A percentile compares a stretch with the other conserved stretches of the same genome.
Conservation (phyloP, 257 asterid genomes). For the Solanum sejunctum region DNA sequence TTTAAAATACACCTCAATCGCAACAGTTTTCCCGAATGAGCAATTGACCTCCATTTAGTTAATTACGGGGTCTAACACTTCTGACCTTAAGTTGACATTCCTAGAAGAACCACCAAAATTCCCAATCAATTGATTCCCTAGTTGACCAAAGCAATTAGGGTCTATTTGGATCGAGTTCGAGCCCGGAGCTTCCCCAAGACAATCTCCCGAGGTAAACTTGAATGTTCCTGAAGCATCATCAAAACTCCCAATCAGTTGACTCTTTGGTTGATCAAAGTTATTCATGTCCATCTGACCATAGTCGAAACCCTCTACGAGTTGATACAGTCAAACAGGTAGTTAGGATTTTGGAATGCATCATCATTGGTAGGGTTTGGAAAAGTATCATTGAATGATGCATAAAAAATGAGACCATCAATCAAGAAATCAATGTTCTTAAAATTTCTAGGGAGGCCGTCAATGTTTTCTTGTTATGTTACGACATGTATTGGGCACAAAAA, state of each 20-base stretch:
- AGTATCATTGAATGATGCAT: conserved; percentile 53
- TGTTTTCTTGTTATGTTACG: not conserved
- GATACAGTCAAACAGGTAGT: not conserved
- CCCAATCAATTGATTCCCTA: no score
- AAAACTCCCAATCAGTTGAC: not conserved
- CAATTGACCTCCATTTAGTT: no score
- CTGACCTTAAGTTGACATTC: no score
- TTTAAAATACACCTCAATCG: no score
- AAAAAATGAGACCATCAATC: conserved; percentile 45
- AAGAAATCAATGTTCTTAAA: conserved; percentile 9
- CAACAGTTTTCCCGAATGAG: no score
- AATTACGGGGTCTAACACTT: no score
- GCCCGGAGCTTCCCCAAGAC: no score
- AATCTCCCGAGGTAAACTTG: not conserved
- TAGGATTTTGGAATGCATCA: not conserved
- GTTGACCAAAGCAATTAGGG: no score
- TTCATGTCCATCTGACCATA: conserved; percentile 1
- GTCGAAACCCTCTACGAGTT: not conserved
- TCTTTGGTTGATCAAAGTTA: not conserved
- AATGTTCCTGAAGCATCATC: not conserved
- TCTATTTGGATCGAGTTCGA: no score
- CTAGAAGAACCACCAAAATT: no score
- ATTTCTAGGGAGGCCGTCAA: not conserved
- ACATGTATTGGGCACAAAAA: conserved; percentile 23
- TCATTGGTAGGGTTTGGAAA: conserved; percentile 2